phyloP scores from a whole-genome alignment of 805 yeast genomes.

The Kazachstania martiniae region DNA sequence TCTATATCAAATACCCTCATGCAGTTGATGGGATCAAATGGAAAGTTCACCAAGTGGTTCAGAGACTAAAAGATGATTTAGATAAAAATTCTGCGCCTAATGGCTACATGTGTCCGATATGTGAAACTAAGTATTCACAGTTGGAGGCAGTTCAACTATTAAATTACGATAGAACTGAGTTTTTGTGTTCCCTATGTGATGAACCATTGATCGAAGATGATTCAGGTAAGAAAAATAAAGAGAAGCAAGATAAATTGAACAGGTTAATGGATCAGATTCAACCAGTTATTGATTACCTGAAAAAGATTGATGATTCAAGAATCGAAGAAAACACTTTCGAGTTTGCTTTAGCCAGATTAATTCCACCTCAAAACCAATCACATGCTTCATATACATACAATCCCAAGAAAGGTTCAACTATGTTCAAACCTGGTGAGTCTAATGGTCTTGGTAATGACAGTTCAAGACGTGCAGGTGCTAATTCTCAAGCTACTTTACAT shows the following conservation, averaged over 20 bases:
- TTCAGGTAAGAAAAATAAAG: slow-evolving; percentile 66
- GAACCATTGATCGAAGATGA: slow-evolving; percentile 77
- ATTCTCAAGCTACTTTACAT: slow-evolving; percentile 76
- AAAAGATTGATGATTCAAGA: slow-evolving; percentile 68
- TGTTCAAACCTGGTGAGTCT: slow-evolving; percentile 32
- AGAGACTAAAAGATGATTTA: slow-evolving; percentile 67
- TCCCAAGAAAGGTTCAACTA: slow-evolving; percentile 33
- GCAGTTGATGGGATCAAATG: slow-evolving; percentile 94
- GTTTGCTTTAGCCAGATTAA: slow-evolving; percentile 63
- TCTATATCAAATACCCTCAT: slow-evolving; percentile 80
- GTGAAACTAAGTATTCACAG: slow-evolving; percentile 71
- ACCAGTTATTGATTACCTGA: slow-evolving; percentile 73
- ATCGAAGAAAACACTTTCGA: slow-evolving; percentile 88
- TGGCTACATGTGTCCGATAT: slow-evolving; percentile 84
- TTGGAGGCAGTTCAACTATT: slow-evolving; percentile 77
- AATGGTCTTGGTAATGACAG: slow-evolving; percentile 29
- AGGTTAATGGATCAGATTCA: slow-evolving; percentile 80
- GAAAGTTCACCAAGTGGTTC: slow-evolving; percentile 85
- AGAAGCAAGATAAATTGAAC: slow-evolving; percentile 73
- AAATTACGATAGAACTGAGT: slow-evolving; percentile 70
- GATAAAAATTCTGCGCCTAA: slow-evolving; percentile 82
- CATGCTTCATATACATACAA: slow-evolving; percentile 60
- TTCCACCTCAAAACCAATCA: slow-evolving; percentile 72
- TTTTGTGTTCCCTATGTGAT: slow-evolving; percentile 78
- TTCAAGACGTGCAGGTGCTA: slow-evolving; percentile 43